phyloP scores from a whole-genome alignment of 306 rosid species.

The Prinsepia uniflora region DNA sequence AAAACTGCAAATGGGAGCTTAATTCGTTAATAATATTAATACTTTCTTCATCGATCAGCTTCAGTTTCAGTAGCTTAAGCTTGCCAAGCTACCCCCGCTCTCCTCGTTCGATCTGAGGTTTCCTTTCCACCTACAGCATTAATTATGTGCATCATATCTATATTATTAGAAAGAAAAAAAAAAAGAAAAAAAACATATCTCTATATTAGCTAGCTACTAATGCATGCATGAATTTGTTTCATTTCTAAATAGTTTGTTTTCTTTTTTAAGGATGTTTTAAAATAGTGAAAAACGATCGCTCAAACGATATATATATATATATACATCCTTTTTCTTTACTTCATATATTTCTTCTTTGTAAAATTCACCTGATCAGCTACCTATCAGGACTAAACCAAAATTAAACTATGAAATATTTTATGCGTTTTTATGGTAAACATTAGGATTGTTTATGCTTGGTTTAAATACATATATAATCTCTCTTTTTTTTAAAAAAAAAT shows the following conservation, averaged over 20 bases:
- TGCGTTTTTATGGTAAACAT: no score
- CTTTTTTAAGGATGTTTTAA: no score
- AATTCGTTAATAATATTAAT: not conserved
- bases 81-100: not conserved
- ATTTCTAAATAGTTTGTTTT: not conserved
- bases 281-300: not conserved
- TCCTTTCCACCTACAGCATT: not conserved
- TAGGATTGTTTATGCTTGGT: no score
- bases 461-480: no score
- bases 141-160: constrained; percentile 3
- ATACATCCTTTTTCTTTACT: not conserved
- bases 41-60: constrained; percentile 16
- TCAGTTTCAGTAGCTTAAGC: constrained; percentile 3
- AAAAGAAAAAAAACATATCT: not conserved
- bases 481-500: no score
- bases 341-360: not conserved
- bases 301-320: not conserved
- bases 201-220: constrained; percentile 9
- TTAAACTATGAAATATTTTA: no score
- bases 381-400: no score
- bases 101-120: not conserved
- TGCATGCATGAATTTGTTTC: constrained; percentile 3
- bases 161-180: constrained; percentile 16
- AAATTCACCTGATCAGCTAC: not conserved
- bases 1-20: constrained; percentile 24